Percentiles rank a stretch among this genome's conserved stretches.
Conservation (phyloP, 192 early-diverging fungal species). For the Dissophora ornata region DNA sequence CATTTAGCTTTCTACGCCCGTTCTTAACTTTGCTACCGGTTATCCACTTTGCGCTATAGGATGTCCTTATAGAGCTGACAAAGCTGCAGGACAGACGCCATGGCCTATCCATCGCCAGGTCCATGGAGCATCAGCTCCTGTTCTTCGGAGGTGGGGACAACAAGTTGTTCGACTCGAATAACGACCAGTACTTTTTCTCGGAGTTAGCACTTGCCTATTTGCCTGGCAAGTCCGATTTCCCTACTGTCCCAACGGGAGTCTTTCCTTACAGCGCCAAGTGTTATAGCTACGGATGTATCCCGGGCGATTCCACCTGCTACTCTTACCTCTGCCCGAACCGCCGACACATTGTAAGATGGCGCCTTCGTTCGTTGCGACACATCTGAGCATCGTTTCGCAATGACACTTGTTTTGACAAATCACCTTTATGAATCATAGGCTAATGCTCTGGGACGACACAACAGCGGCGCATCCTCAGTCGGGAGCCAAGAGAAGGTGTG, state of each 20-base stretch:
- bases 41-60: too few relatives aligned
- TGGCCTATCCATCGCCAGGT: slow-evolving; percentile 75
- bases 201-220: slow-evolving; percentile 30
- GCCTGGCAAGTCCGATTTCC: slow-evolving; percentile 36
- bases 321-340: slow-evolving; percentile 39
- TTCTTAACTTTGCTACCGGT: too few relatives aligned
- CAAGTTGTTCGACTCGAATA: slow-evolving; percentile 72
- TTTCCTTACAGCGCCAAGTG: slow-evolving; percentile 44
- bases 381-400: too few relatives aligned
- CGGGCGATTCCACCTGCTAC: slow-evolving; percentile 30
- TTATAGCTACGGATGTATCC: slow-evolving; percentile 37
- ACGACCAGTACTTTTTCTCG: slow-evolving; percentile 80
- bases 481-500: slow-evolving; percentile 60
- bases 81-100: slow-evolving; percentile 76
- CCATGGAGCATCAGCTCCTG: slow-evolving; percentile 78
- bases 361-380: too few relatives aligned
- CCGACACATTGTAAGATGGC: slow-evolving; percentile 12
- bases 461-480: slow-evolving; percentile 60
- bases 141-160: slow-evolving; percentile 81
- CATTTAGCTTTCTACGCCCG: background rate
- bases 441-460: slow-evolving; percentile 42
- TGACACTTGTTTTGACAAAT: too few relatives aligned
- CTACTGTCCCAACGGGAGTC: slow-evolving; percentile 30
- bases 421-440: slow-evolving; percentile 11
- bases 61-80: slow-evolving; percentile 71